Evolutionary conservation across 257 asterid genomes (phyloP), one percentile per base, ranked within the genome.

Genomic region (Ballota nigra): DNA sequence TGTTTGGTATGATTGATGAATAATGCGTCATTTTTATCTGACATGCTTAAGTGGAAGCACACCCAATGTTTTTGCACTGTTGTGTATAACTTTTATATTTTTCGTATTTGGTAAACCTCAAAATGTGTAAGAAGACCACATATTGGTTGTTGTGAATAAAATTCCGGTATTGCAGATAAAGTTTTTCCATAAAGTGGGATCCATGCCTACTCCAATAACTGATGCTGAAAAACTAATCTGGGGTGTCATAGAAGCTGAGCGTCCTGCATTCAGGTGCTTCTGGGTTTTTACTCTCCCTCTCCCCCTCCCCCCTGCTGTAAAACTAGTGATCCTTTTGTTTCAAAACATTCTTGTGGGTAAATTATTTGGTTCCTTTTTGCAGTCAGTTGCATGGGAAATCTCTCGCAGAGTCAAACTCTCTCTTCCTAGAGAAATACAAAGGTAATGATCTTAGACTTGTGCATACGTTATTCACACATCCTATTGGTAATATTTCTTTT

Each of bases 361-460:
- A 64, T 76, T 60, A 7, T 55, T 63, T 72, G 41, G 34, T 77
- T 38, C 53, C 38, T 52, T 61, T 76, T 75, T 80, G 68, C 76
- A 94, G 99, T 80, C 95, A 86, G 81, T 82, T 94, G 90, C 88
- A 79, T 0, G 95, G 82, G 80, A 91, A 84, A 82, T 84, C 99
- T 78, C 91, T 89, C 51, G 40, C 74, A 7, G 97, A 91, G 76
- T 93, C 99, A 71, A 94, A 94, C 82, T 65, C 78, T 40, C 34
- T 73, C 62, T 91, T 94, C 87, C 85, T 91, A 67, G 96, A 89
- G 87, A 84, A 82, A 76, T 87, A 89, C 75, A 81, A 76, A 80
- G 97, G 99, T 94, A 40, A 66, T 65, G 38, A 56, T 83, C 63
- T 53, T 40, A 70, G 69, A 20, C 73, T 22, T 28, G 16, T 71